Evolutionary conservation across 768 basidiomycete genomes (phyloP), one percentile per base, ranked within the genome.

Genomic region (Coprinopsis marcescibilis): DNA sequence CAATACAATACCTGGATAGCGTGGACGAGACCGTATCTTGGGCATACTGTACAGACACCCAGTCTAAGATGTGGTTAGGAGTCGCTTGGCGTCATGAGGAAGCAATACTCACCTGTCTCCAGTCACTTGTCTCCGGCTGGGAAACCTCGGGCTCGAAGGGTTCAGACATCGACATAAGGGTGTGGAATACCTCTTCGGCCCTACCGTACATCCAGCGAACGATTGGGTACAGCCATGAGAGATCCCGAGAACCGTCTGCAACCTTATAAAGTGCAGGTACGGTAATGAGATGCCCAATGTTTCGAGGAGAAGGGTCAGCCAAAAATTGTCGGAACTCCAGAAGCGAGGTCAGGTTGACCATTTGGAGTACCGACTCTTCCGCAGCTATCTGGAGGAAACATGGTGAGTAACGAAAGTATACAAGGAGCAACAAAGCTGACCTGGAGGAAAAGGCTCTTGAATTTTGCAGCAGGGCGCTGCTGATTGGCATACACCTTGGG

Each of bases 311-410:
- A 5, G 53, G 55, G 3, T 15, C 15, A n/a, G 11, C 23, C 3
- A 53, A 10, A 37, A 56, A 58, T 7, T 10, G 13, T 7, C 45
- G 20, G 14, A 58, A 45, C 4, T 5, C n/a, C 10, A 32, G 10
- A 17, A 57, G 40, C 2, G 57, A 56, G 8, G 49, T 24, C n/a
- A 37, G 8, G 26, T 48, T 58, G 1, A 46, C 41, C 46, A 57
- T 43, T 29, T 57, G 56, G 1, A 59, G 40, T 4, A 59, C 57
- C 4, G 58, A 59, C 36, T 59, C 58, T 41, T 57, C 58, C 3
- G 58, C 55, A 10, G 43, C 33, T 21, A 59, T n/a, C 58, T 57
- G 35, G 7, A 19, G 17, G 12, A 8, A 11, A 19, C 25, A 21
- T 21, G 17, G 15, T 40, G 10, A 5, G 23, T 23, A 17, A 6